Conservation (phyloP, 768 basidiomycete genomes). For the Russula olivacea region DNA sequence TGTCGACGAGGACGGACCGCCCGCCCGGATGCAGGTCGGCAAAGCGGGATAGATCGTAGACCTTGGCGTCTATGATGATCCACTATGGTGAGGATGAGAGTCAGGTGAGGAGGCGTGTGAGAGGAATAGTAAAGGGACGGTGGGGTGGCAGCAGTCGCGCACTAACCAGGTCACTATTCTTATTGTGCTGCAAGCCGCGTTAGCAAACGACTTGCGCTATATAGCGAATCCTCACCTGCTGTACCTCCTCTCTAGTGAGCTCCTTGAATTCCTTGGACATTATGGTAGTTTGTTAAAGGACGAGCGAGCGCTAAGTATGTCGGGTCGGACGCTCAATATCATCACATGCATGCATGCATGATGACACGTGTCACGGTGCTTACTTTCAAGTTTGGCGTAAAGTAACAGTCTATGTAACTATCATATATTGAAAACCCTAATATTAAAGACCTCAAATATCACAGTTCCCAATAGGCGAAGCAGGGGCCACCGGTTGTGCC, state of each 20-base stretch:
- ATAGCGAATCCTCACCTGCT: constrained; percentile 43
- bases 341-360: background rate
- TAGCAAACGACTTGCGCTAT: background rate
- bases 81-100: constrained; percentile 43
- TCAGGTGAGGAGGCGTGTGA: background rate
- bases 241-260: constrained; percentile 55
- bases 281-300: background rate
- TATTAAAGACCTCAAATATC: constrained; percentile 2
- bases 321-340: too few relatives aligned
- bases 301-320: too few relatives aligned
- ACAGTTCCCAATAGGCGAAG: constrained; percentile 20
- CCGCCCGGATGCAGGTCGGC: constrained; percentile 85
- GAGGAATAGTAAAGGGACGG: too few relatives aligned
- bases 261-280: constrained; percentile 30
- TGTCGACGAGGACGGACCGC: constrained; percentile 55
- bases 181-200: constrained; percentile 62
- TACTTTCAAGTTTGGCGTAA: background rate
- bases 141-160: too few relatives aligned
- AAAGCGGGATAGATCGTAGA: constrained; percentile 79
- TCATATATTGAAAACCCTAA: background rate
- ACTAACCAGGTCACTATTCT: constrained; percentile 71
- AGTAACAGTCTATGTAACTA: background rate
- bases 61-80: constrained; percentile 75
- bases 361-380: background rate
- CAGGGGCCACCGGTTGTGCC: constrained; percentile 9